A percentile compares a stretch with the other conserved stretches of the same genome.
Conservation (phyloP, 139 green algal genomes). For the Limnomonas spitsbergensis region DNA sequence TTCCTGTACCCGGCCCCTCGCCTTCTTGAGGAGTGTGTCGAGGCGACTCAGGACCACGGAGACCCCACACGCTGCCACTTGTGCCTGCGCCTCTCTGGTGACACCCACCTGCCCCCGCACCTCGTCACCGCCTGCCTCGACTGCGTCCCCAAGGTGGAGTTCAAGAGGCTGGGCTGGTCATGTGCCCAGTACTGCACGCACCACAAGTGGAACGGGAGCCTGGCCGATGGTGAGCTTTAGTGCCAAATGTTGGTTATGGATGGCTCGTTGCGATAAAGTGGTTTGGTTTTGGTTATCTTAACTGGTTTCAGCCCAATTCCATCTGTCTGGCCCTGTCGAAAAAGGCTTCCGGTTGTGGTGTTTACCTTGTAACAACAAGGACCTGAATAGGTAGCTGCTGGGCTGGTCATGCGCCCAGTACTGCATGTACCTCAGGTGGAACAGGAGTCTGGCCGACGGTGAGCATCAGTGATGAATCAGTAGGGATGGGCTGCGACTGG, state of each 20-base stretch:
- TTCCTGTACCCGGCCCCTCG: no score
- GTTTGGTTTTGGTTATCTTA: background rate
- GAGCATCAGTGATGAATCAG: background rate
- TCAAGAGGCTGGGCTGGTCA: background rate
- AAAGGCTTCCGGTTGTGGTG: background rate
- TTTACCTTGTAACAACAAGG: no score
- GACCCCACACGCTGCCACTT: background rate
- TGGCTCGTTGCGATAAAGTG: background rate
- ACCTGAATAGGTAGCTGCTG: background rate
- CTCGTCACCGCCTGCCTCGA: background rate
- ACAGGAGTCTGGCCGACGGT: background rate
- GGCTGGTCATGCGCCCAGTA: background rate
- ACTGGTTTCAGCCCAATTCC: background rate
- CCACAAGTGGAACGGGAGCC: background rate
- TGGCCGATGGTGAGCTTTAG: background rate
- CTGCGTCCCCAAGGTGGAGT: background rate
- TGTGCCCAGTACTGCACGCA: background rate
- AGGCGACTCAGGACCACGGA: background rate
- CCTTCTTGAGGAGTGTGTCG: background rate
- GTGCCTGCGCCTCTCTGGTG: background rate
- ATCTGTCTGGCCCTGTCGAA: background rate
- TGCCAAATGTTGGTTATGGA: background rate
- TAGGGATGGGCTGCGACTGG: background rate
- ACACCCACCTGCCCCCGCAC: background rate
- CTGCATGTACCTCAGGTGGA: background rate